A percentile compares a stretch with the other conserved stretches of the same genome.
These are phyloP conservation scores for Trichopus zeylanicus DNA, from an alignment of 116 monocot genomes.

Conservation along the genomic window DNA sequence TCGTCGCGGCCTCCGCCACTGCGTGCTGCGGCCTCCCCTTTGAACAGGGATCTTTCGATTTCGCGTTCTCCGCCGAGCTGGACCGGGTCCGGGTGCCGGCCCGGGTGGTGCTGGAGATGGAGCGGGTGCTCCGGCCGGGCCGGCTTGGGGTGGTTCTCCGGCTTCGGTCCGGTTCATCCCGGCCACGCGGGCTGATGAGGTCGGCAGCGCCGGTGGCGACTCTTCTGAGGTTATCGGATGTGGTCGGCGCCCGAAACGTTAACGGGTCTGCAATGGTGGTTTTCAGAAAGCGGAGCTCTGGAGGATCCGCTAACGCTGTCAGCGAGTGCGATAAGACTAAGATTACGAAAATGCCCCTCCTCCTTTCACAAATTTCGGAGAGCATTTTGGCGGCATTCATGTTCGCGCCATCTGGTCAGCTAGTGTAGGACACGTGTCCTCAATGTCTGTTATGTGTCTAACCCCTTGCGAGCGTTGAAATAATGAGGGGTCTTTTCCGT, in stretches of 20 bases:
- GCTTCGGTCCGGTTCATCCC: neutral
- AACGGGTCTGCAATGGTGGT: slow-evolving; percentile 21
- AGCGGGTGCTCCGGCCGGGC: slow-evolving; percentile 33
- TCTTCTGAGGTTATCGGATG: slow-evolving; percentile 23
- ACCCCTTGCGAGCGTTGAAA: no score
- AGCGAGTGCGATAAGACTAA: no score
- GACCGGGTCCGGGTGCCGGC: slow-evolving; percentile 33
- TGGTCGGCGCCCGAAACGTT: slow-evolving; percentile 16
- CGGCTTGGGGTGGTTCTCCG: slow-evolving; percentile 21
- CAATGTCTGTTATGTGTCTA: no score
- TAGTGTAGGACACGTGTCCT: no score
- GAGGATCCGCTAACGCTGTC: no score
- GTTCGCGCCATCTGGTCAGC: no score
- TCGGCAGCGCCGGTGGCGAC: slow-evolving; percentile 27
- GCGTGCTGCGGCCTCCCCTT: slow-evolving; percentile 22
- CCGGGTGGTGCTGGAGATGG: slow-evolving; percentile 35
- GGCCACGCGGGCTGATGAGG: slow-evolving; percentile 15
- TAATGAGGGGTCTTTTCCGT: no score
- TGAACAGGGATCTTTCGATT: slow-evolving; percentile 22
- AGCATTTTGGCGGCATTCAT: no score
- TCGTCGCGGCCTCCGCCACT: slow-evolving; percentile 1
- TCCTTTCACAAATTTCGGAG: no score
- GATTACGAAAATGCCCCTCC: no score
- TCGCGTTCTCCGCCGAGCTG: slow-evolving; percentile 20
- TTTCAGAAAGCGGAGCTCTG: slow-evolving; percentile 24